These are phyloP conservation scores for Arthrobotrys megalospora DNA, from an alignment of 2,329 filamentous ascomycete genomes.

Conservation along the genomic window DNA sequence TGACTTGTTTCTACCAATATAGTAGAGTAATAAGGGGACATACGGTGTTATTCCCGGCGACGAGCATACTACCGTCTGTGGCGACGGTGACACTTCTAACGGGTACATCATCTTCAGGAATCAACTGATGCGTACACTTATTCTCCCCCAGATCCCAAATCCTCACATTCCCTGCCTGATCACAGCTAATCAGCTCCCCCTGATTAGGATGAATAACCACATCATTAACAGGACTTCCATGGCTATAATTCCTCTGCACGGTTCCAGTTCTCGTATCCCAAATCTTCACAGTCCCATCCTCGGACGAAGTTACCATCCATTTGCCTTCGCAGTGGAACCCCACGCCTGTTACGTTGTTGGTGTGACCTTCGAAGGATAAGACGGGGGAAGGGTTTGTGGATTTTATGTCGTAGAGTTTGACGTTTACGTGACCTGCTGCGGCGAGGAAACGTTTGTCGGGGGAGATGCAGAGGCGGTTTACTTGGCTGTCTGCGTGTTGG, in stretches of 20 bases:
- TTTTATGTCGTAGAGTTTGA: slow-evolving; percentile 99
- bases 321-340: slow-evolving; percentile 99
- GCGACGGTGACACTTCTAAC: slow-evolving; percentile 96
- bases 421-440: slow-evolving; percentile 78
- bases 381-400: slow-evolving; percentile 96
- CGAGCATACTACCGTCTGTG: slow-evolving; percentile 91
- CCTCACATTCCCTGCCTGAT: slow-evolving; percentile 89
- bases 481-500: slow-evolving; percentile 97
- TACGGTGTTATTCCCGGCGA: slow-evolving; percentile 92
- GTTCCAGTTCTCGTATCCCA: slow-evolving; percentile 91
- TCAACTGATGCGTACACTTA: slow-evolving; percentile 94
- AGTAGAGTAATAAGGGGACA: slow-evolving; percentile 62
- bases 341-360: slow-evolving; percentile 94
- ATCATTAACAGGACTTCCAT: slow-evolving; percentile 91
- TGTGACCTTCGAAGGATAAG: slow-evolving; percentile 95
- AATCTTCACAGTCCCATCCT: slow-evolving; percentile 96
- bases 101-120: slow-evolving; percentile 94
- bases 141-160: slow-evolving; percentile 98
- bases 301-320: slow-evolving; percentile 99
- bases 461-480: slow-evolving; percentile 97
- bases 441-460: slow-evolving; percentile 97
- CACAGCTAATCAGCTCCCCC: slow-evolving; percentile 96
- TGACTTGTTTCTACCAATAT: not conserved
- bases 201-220: slow-evolving; percentile 99
- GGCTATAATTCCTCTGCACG: slow-evolving; percentile 92